These are phyloP conservation scores for Mortierella polycephala DNA, from an alignment of 371 early-diverging fungal species.

Conservation along the genomic window DNA sequence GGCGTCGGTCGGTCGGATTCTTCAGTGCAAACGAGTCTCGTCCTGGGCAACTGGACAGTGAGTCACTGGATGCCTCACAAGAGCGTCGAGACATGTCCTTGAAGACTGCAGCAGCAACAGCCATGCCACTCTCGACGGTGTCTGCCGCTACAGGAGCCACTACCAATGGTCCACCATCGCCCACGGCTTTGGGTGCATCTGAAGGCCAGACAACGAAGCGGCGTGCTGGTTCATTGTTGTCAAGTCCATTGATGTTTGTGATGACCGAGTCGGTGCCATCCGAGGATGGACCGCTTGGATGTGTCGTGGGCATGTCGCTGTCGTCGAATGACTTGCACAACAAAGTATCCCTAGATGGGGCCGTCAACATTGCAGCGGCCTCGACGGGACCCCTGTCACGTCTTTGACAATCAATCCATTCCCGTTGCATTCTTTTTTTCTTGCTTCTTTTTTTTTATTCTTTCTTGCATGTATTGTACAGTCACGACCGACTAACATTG, in stretches of 20 bases:
- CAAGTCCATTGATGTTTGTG: background rate
- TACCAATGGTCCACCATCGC: too few species aligned
- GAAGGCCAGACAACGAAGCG: background rate
- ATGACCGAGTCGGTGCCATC: background rate
- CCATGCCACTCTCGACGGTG: too few species aligned
- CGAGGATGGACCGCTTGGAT: conserved; percentile 5
- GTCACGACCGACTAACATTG: too few species aligned
- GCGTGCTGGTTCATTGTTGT: background rate
- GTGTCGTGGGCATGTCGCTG: conserved; percentile 7
- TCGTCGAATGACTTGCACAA: background rate
- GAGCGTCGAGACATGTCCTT: too few species aligned
- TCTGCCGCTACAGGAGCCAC: too few species aligned
- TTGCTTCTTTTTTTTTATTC: background rate
- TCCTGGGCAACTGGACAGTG: too few species aligned
- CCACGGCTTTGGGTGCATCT: background rate
- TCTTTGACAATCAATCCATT: background rate
- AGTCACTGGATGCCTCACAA: too few species aligned
- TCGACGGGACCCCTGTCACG: background rate
- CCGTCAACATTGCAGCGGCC: conserved; percentile 3
- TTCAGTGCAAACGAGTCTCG: too few species aligned
- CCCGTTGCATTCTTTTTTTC: background rate
- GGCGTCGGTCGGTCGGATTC: too few species aligned
- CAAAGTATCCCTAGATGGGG: background rate
- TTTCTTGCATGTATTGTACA: background rate
- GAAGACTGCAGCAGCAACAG: too few species aligned